A percentile compares a stretch with the other conserved stretches of the same genome.
Conservation (phyloP, 2,329 filamentous ascomycete genomes). For the Emergomyces africanus region DNA sequence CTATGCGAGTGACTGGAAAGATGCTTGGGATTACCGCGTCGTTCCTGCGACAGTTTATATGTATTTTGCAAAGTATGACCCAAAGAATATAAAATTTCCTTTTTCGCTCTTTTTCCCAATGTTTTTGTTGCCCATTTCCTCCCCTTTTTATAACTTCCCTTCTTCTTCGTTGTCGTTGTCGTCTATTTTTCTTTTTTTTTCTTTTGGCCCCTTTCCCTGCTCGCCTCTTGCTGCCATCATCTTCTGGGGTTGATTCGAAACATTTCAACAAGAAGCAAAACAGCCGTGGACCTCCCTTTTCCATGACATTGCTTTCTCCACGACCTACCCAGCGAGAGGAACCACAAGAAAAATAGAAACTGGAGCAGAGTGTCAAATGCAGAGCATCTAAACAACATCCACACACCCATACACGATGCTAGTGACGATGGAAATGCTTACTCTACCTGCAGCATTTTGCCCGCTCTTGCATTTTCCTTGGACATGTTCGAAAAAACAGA, state of each 20-base stretch:
- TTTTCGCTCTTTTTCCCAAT: neutral
- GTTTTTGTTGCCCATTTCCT: too few relatives aligned
- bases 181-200: neutral
- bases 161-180: constrained; percentile 1
- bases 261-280: neutral
- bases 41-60: constrained; percentile 81
- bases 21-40: constrained; percentile 85
- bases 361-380: neutral
- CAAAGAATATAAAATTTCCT: constrained; percentile 7
- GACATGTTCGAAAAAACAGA: constrained; percentile 88
- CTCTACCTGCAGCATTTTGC: constrained; percentile 53
- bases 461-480: constrained; percentile 75
- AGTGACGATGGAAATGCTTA: constrained; percentile 5
- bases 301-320: neutral
- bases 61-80: constrained; percentile 79
- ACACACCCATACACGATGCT: neutral
- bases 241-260: neutral
- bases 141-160: neutral
- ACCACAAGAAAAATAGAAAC: neutral
- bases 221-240: too few relatives aligned
- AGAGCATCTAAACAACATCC: neutral
- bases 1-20: constrained; percentile 70
- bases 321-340: neutral
- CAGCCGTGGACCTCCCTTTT: neutral
- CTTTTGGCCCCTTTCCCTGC: neutral